Evolutionary conservation across 305 asterid genomes (phyloP), one percentile per base, ranked within the genome.

Genomic region (Caryopteris hybrid): DNA sequence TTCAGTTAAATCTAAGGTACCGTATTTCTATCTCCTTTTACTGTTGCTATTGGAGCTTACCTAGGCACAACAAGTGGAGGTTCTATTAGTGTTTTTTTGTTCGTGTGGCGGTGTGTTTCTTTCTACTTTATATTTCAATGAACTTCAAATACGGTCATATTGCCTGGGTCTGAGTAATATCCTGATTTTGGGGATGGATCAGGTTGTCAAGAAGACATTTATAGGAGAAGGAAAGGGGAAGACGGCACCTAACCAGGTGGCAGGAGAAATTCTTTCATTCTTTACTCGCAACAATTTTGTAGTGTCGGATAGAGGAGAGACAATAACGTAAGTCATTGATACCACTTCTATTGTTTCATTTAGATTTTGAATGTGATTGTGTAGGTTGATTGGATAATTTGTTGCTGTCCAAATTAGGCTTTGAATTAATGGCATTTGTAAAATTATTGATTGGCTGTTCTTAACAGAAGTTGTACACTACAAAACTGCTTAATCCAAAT

Each of bases 1-100:
- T 13, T 93, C 97, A 4, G 96, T 90, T 59, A 93, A 93, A 83
- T 93, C 99, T 41, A 93, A 93, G 98, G 97, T 88, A 70, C 52
- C 31, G 11, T 33, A 38, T 5, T 43, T 31, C 23, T 34, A 25
- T 17, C 61, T 48, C 22, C 25, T 23, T 20, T 21, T 25, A 38
- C 11, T 42, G 18, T 29, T 8, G 39, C 46, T 51, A 10, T 38
- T 17, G 7, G 13, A 41, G 13, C 56, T 31, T 41, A 23, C 47
- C 23, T 38, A 1, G 11, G 41, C 25, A 21, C 9, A 21, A 38
- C 52, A 17, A 6, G 47, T 62, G 22, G 50, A 18, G 16, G 21
- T 12, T 22, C 38, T 11, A 59, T 6, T 25, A 22, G 34, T 16
- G 12, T 39, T 38, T 13, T 13, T 2, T n/a, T n/a, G n/a, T 17